Conservation (phyloP, 768 basidiomycete species). For the Tricholoma matsutake region DNA sequence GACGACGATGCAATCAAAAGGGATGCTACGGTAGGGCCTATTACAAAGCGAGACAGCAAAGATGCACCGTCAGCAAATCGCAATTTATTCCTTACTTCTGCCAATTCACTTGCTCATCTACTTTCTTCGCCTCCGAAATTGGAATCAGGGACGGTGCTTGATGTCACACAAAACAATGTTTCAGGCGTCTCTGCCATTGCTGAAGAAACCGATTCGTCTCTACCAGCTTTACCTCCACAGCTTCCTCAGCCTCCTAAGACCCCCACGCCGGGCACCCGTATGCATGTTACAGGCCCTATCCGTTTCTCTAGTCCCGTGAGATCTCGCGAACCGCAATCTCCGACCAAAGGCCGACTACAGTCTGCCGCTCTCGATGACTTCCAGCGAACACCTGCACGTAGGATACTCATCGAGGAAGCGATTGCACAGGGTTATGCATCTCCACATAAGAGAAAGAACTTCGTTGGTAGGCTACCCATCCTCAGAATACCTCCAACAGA, state of each 20-base stretch:
- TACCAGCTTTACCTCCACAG: background rate
- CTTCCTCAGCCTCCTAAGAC: slow-evolving; percentile 18
- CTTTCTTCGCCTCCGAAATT: slow-evolving; percentile 22
- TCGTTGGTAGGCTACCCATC: slow-evolving; percentile 19
- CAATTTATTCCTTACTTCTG: slow-evolving; percentile 61
- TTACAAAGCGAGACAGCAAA: background rate
- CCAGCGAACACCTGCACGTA: slow-evolving; percentile 58
- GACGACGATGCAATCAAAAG: background rate
- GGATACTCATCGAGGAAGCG: slow-evolving; percentile 55
- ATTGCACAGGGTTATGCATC: slow-evolving; percentile 49
- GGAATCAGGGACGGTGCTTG: background rate
- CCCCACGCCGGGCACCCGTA: slow-evolving; percentile 15
- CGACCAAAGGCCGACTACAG: slow-evolving; percentile 33
- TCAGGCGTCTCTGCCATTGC: background rate
- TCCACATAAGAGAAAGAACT: slow-evolving; percentile 35
- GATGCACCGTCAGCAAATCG: slow-evolving; percentile 27
- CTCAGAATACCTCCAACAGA: slow-evolving; percentile 31
- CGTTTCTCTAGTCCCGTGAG: slow-evolving; percentile 19
- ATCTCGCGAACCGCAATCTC: slow-evolving; percentile 21
- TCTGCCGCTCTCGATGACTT: slow-evolving; percentile 32
- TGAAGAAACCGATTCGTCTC: background rate
- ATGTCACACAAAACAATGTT: background rate
- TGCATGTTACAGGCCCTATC: slow-evolving; percentile 13
- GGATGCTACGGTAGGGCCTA: background rate
- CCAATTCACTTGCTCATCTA: slow-evolving; percentile 37